Percentiles rank a stretch among this genome's conserved stretches.
Evolutionary conservation across 139 green algal genomes (phyloP).

Genomic region (Chlamydomonas applanata): DNA sequence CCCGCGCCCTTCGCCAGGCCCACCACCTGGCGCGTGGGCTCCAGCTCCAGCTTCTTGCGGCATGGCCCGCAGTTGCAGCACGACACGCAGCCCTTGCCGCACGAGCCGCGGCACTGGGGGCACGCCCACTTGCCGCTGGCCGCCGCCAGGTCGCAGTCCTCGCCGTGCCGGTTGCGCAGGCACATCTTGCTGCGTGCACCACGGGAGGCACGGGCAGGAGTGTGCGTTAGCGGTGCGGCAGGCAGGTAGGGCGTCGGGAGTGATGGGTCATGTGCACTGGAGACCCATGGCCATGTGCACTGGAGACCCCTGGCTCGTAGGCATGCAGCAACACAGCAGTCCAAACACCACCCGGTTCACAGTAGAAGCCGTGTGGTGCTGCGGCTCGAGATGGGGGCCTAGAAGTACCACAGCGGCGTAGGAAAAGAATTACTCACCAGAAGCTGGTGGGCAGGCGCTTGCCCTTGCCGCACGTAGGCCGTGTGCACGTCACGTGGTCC

Average conservation of each 20-base stretch:
- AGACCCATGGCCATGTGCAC: too few relatives aligned
- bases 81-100: conserved; percentile 60
- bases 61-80: conserved; percentile 89
- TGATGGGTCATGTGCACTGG: too few relatives aligned
- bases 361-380: too few relatives aligned
- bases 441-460: conserved; percentile 63
- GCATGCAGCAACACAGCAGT: too few relatives aligned
- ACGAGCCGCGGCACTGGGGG: conserved; percentile 72
- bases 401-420: background rate
- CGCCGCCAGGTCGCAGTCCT: conserved; percentile 55
- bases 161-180: conserved; percentile 77
- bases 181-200: conserved; percentile 58
- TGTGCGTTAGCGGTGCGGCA: too few relatives aligned
- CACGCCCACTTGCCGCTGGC: conserved; percentile 68
- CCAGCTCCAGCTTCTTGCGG: conserved; percentile 68
- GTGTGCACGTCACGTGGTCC: conserved; percentile 68
- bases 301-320: too few relatives aligned
- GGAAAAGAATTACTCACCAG: conserved; percentile 47
- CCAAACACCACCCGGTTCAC: too few relatives aligned
- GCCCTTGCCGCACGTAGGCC: conserved; percentile 53
- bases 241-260: too few relatives aligned
- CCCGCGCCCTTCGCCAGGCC: conserved; percentile 42
- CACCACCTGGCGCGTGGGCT: conserved; percentile 67
- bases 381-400: too few relatives aligned
- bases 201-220: too few relatives aligned